Evolutionary conservation across 495 filamentous ascomycete species (phyloP).

Genomic region (Penicillium samsonianum): DNA sequence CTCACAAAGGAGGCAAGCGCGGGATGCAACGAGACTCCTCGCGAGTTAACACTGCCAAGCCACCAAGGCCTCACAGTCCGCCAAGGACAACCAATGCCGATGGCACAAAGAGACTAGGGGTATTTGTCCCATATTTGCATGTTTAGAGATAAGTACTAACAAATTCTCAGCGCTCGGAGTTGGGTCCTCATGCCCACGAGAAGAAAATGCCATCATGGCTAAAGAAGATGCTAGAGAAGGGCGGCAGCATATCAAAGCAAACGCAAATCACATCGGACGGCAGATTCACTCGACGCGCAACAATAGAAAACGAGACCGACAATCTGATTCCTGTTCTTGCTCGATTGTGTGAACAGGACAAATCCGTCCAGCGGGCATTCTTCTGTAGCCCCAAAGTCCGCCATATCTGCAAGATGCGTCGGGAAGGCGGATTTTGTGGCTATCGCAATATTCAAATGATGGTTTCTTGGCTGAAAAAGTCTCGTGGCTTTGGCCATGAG

Average conservation of each 20-base stretch:
- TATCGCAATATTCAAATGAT: constrained; percentile 98
- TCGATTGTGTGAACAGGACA: constrained; percentile 68
- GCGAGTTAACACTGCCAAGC: constrained; percentile 17
- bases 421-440: constrained; percentile 93
- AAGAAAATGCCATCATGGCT: constrained; percentile 86
- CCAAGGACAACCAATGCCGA: constrained; percentile 13
- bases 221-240: constrained; percentile 63
- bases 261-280: constrained; percentile 58
- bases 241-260: constrained; percentile 55
- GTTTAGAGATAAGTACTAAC: constrained; percentile 22
- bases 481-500: constrained; percentile 56
- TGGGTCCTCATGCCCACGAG: constrained; percentile 86
- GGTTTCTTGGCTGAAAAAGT: constrained; percentile 69
- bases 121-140: constrained; percentile 23
- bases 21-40: constrained; percentile 18
- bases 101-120: constrained; percentile 43
- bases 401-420: constrained; percentile 78
- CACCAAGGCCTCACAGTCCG: constrained; percentile 15
- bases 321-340: constrained; percentile 76
- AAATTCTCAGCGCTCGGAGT: constrained; percentile 50
- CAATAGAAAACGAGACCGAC: constrained; percentile 61
- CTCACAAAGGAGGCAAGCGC: constrained; percentile 20
- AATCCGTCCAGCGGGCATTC: constrained; percentile 65
- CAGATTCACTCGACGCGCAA: constrained; percentile 43
- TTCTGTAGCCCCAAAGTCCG: constrained; percentile 74